Evolutionary conservation across 2,329 filamentous ascomycete species (phyloP), one percentile per base, ranked within the genome.

Genomic region (Albophoma yamanashiensis): DNA sequence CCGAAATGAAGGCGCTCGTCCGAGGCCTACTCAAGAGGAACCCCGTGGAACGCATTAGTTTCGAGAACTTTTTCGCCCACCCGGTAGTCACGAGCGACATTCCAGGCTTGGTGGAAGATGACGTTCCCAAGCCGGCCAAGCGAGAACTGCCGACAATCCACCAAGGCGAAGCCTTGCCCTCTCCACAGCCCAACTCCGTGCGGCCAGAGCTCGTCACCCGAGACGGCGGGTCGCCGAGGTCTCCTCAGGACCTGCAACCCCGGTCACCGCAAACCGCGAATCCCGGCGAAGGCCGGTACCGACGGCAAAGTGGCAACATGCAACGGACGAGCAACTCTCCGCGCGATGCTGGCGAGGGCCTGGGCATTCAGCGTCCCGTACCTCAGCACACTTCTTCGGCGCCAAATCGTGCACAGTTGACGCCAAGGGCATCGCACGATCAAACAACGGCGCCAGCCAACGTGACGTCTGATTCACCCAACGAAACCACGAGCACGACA

Each of bases 1-100:
- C 86, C 56, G 88, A 89, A 12, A 85, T 97, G 76, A 96, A 96
- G 73, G 79, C 82, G 27, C 77, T 97, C 22, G 92, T 97, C 61
- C 85, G 91, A 52, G 82, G 82, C 45, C 80, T 99, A 20, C 77
- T 99, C 64, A 97, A 93, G 77, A 86, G 90, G 61, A 93, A 87
- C 62, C 91, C 94, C 0, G 85, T 90, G 6, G 91, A 96, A 72
- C 83, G 94, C 61, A 82, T 96, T 71, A 89, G 85, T 60, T 97
- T 97, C 67, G 86, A 91, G 58, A 85, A 88, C 64, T 94, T 97
- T 71, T 97, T 97, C 74, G 78, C 77, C 20, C 87, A 93, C 69
- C 75, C 81, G 38, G 86, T 94, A 38, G 84, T 96, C 58, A 84
- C 82, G 15, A 82, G 82, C 25, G 82, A 87, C 4, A 97, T 97